A percentile compares a stretch with the other conserved stretches of the same genome.
Conservation (phyloP, 164 flowering plant genomes). For the Vitis amurensis region DNA sequence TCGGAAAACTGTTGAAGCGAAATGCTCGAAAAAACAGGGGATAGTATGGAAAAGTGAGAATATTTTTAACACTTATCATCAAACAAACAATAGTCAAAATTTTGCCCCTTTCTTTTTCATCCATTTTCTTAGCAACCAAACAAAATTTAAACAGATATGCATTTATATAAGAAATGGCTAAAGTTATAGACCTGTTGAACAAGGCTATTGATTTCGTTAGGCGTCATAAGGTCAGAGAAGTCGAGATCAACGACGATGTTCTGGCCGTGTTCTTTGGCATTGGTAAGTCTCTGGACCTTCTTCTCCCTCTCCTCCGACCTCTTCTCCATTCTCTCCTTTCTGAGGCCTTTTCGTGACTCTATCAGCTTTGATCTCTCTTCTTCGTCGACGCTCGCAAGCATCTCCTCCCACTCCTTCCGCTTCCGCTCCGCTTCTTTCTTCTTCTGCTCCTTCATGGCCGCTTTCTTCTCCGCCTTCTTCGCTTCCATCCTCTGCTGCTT, state of each 20-base stretch:
- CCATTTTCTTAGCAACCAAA: too few species aligned
- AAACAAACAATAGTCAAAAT: too few species aligned
- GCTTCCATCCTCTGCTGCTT: conserved; percentile 73
- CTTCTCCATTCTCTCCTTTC: conserved; percentile 83
- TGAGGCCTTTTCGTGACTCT: conserved; percentile 49
- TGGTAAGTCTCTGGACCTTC: conserved; percentile 53
- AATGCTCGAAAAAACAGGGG: too few species aligned
- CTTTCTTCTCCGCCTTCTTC: conserved; percentile 85
- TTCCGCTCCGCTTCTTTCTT: conserved; percentile 63
- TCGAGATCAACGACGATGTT: conserved; percentile 85
- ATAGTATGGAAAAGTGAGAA: too few species aligned
- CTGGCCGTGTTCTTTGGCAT: conserved; percentile 68
- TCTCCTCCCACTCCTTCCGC: conserved; percentile 77
- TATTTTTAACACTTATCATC: too few species aligned
- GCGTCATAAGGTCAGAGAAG: conserved; percentile 71
- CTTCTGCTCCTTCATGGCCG: conserved; percentile 60
- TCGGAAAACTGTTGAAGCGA: too few species aligned
- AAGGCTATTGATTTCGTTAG: conserved; percentile 72
- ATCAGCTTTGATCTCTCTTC: conserved; percentile 70
- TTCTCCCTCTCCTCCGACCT: conserved; percentile 57
- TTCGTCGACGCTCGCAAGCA: conserved; percentile 45
- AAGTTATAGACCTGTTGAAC: conserved; percentile 68
- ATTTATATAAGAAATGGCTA: too few species aligned
- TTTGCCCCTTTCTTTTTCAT: too few species aligned
- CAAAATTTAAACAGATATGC: too few species aligned